phyloP scores from a whole-genome alignment of 768 basidiomycete species.

The Xerocomus spinulosus region DNA sequence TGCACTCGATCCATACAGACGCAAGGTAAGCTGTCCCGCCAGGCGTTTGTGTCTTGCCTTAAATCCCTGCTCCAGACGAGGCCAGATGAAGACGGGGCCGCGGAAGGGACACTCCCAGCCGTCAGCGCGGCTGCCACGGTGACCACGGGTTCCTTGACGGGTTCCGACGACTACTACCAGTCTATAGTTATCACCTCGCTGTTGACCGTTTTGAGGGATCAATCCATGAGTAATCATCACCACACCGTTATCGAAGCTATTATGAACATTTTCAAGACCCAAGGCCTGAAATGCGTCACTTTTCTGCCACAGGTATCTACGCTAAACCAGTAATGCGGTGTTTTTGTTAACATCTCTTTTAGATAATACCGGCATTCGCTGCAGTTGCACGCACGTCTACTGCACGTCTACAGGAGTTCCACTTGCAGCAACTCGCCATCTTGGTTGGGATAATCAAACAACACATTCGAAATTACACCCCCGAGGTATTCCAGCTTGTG shows the following conservation, averaged over 20 bases:
- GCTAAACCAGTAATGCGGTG: neutral
- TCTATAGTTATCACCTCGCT: constrained; percentile 90
- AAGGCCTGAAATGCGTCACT: constrained; percentile 91
- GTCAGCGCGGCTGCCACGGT: constrained; percentile 67
- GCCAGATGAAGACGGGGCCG: constrained; percentile 59
- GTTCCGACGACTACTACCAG: constrained; percentile 95
- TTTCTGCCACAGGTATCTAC: constrained; percentile 82
- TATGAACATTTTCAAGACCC: constrained; percentile 98
- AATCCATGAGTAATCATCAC: constrained; percentile 79
- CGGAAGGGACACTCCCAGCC: constrained; percentile 54
- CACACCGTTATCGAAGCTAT: constrained; percentile 95
- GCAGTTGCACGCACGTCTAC: constrained; percentile 78
- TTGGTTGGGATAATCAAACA: constrained; percentile 96
- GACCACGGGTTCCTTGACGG: constrained; percentile 54
- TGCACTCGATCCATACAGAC: constrained; percentile 91
- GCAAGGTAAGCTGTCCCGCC: constrained; percentile 59
- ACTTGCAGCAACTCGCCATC: constrained; percentile 92
- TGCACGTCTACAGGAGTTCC: constrained; percentile 84
- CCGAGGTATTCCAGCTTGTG: constrained; percentile 78
- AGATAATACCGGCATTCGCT: constrained; percentile 96
- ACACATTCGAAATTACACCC: constrained; percentile 89
- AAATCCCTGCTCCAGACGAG: constrained; percentile 38
- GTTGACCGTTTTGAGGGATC: constrained; percentile 83
- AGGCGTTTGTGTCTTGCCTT: neutral
- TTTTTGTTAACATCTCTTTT: constrained; percentile 10